Base-by-base conservation (phyloP, 108 stramenopile species). In the Nitzschia palea region DNA sequence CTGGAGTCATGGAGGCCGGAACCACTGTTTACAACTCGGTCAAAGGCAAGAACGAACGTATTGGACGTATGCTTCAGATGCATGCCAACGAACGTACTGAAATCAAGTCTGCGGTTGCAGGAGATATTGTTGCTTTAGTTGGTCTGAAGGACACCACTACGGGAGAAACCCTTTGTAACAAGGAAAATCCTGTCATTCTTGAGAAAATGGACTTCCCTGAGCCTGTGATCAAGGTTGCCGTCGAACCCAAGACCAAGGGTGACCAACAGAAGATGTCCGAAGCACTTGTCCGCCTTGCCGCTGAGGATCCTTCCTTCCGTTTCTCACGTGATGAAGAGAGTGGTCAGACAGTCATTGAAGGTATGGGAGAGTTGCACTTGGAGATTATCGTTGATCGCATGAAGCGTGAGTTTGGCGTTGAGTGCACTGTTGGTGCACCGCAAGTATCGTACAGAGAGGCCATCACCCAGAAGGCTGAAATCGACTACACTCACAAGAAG, bases 301-400 rank as follows among this genome's bases (percentile, higher is more conserved):
- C 95, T 22, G 97, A 99, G 74, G 99, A 99, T 82, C 99, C 99
- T 14, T 94, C 92, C 17, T 95, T 99, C 90, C 90, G 91, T 27
- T 90, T 95, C 79, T 80, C 82, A 27, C 90, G 92, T 67, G 97
- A 98, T 78, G 96, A 97, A 56, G 98, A 98, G 59, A 97, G 96
- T 26, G 97, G 96, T 15, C 98, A 99, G 79, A 97, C 97, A 30
- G 78, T 98, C 76, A 97, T 99, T 69, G 94, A 94, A 68, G 99
- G 99, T 62, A 99, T 99, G 99, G 99, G 99, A 47, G 98, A 98
- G 86, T 91, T 99, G 18, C 99, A 99, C 85, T 82, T 99, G 45
- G 99, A 99, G 73, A 98, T 99, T 81, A 96, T 98, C 74, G 97
- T 98, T 14, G 98, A 98, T 80, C 93, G 97, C 47, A 97, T 99